phyloP scores from a whole-genome alignment of 768 basidiomycete species.

The Serendipita sp. region DNA sequence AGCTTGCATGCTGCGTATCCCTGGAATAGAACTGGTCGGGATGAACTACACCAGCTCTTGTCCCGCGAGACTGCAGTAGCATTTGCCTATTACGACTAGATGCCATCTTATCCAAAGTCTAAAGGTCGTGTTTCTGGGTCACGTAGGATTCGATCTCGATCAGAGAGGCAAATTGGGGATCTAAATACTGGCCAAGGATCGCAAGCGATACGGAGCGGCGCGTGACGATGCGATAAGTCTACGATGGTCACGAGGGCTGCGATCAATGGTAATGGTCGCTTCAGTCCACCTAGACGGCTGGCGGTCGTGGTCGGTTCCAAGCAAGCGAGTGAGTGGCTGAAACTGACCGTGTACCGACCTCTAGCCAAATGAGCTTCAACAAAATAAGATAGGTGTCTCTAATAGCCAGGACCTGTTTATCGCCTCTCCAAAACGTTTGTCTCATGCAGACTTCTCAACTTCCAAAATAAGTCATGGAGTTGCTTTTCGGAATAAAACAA shows the following conservation, averaged over 20 bases:
- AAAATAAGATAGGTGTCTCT: no score
- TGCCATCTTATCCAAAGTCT: neutral
- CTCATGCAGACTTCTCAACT: neutral
- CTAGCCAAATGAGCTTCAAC: no score
- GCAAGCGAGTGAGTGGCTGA: neutral
- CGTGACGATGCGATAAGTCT: neutral
- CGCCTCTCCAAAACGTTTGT: no score
- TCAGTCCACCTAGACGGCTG: neutral
- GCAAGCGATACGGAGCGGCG: neutral
- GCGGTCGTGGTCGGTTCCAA: neutral
- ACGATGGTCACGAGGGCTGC: neutral
- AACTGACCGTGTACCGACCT: no score
- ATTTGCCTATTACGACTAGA: constrained; percentile 3
- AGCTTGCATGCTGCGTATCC: neutral
- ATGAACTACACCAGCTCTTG: neutral
- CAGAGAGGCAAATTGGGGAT: neutral
- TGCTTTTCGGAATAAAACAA: neutral
- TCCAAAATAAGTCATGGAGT: neutral
- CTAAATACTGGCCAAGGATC: neutral
- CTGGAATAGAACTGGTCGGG: constrained; percentile 3
- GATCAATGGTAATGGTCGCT: no score
- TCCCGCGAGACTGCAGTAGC: neutral
- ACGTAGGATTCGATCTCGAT: neutral
- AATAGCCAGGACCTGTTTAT: no score
- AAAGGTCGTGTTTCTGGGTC: neutral